These are phyloP conservation scores for Lactifluus volemus DNA, from an alignment of 768 basidiomycete species.

Conservation along the genomic window DNA sequence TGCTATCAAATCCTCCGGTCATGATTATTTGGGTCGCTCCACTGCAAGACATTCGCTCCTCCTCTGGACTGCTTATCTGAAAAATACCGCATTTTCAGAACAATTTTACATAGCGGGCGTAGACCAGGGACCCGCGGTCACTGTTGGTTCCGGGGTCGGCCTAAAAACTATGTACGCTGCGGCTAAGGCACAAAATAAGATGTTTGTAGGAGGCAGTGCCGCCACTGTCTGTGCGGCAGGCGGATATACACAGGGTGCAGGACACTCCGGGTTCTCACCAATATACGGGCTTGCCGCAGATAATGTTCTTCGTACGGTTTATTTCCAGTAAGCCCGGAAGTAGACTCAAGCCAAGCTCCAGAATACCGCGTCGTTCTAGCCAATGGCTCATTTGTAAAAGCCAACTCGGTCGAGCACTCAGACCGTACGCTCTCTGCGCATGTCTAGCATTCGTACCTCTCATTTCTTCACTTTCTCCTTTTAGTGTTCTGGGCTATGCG, in stretches of 20 bases:
- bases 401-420: neutral
- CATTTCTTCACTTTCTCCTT: neutral
- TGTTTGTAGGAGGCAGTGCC: neutral
- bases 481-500: constrained; percentile 22
- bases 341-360: neutral
- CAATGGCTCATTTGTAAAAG: neutral
- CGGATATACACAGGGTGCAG: constrained; percentile 23
- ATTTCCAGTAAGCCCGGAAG: too few relatives aligned
- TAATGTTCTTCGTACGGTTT: constrained; percentile 20
- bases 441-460: neutral
- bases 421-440: constrained; percentile 2
- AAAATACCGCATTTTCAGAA: constrained; percentile 22
- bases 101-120: neutral
- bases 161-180: neutral
- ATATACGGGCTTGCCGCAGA: constrained; percentile 22
- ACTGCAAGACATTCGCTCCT: constrained; percentile 33
- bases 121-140: constrained; percentile 23
- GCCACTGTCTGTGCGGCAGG: constrained; percentile 21
- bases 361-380: constrained; percentile 11
- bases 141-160: too few relatives aligned
- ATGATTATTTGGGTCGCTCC: constrained; percentile 13
- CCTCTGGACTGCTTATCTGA: constrained; percentile 34
- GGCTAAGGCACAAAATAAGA: neutral
- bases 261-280: constrained; percentile 22
- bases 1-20: too few relatives aligned